A percentile compares a stretch with the other conserved stretches of the same genome.
Evolutionary conservation across 148 eudicot species (phyloP).

Genomic region (Diospyros kaki): DNA sequence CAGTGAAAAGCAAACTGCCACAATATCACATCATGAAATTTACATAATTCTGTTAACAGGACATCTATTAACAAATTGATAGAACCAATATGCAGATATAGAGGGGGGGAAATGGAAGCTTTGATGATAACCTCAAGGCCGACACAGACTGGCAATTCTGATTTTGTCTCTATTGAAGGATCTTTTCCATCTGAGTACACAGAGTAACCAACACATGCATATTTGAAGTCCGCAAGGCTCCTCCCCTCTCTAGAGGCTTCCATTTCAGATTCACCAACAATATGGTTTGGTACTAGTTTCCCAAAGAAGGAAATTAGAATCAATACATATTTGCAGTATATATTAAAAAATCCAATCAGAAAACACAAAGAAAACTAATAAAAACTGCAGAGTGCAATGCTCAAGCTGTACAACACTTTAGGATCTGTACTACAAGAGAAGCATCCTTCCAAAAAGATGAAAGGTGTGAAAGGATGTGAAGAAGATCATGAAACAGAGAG

Average conservation of each 20-base stretch:
- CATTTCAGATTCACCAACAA: constrained; percentile 68
- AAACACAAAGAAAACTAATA: not conserved
- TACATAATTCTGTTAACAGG: not conserved
- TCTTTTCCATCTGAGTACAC: constrained; percentile 52
- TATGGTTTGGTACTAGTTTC: constrained; percentile 58
- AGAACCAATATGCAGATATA: constrained; percentile 1
- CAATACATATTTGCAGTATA: not conserved
- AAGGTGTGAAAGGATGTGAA: too few relatives aligned
- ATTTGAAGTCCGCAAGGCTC: constrained; percentile 63
- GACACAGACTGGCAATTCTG: constrained; percentile 72
- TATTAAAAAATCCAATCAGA: not conserved
- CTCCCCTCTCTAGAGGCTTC: constrained; percentile 77
- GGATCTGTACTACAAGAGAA: not conserved
- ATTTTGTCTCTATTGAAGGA: constrained; percentile 30
- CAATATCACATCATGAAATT: not conserved
- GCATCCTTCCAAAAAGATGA: not conserved
- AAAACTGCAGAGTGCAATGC: not conserved
- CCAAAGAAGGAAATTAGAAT: constrained; percentile 21
- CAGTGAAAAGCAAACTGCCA: not conserved
- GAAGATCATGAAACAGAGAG: too few relatives aligned
- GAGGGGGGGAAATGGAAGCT: not conserved
- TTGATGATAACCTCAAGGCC: constrained; percentile 66
- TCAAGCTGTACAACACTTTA: not conserved
- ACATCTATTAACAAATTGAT: not conserved
- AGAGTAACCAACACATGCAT: constrained; percentile 89